Evolutionary conservation across 257 asterid species (phyloP).

Genomic region (Solanum arcanum): DNA sequence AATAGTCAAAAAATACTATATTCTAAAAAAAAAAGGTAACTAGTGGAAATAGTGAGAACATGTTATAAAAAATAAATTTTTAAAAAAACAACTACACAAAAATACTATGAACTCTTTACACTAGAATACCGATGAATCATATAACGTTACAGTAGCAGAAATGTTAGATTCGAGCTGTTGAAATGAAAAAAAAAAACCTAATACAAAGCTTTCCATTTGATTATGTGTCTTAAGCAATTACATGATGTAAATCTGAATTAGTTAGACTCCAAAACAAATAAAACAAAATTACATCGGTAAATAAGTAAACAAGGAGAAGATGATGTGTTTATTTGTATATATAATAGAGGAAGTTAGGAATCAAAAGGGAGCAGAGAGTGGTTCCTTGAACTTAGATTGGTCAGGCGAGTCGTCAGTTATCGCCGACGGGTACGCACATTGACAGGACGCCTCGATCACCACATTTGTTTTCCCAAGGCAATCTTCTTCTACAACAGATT

Average conservation of each 20-base stretch:
- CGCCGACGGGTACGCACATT: constrained; percentile 24
- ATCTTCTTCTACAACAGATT: not conserved
- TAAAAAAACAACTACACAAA: not conserved
- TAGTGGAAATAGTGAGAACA: too few species aligned
- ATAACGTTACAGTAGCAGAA: not conserved
- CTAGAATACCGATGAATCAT: not conserved
- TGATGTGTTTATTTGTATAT: not conserved
- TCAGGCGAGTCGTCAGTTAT: constrained; percentile 31
- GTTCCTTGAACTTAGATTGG: constrained; percentile 33
- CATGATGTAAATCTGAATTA: too few species aligned
- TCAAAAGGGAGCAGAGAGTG: constrained; percentile 69
- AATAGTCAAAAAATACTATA: too few species aligned
- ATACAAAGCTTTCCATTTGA: not conserved
- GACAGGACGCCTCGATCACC: constrained; percentile 24
- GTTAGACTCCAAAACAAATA: too few species aligned
- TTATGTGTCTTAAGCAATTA: not conserved
- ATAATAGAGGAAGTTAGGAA: not conserved
- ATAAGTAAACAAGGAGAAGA: not conserved
- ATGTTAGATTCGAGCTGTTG: not conserved
- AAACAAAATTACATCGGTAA: not conserved
- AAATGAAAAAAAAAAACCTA: not conserved
- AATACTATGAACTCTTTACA: not conserved
- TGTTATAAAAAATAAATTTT: too few species aligned
- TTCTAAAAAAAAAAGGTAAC: too few species aligned
- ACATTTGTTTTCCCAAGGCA: not conserved